Conservation (phyloP, 225 moss, liverwort and hornwort species). For the Ulota crispa region DNA sequence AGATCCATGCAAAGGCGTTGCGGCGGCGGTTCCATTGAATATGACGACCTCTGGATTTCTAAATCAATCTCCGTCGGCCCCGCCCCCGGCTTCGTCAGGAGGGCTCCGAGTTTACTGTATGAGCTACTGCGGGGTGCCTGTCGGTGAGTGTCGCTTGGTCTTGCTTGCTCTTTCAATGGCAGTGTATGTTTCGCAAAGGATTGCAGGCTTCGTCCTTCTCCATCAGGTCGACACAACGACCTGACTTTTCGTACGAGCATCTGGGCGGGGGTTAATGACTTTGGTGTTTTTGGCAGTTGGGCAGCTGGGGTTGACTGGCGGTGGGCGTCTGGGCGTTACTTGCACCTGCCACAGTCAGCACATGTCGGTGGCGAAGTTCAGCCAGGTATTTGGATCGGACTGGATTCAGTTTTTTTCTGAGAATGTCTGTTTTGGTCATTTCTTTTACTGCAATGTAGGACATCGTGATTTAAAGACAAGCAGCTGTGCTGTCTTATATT, state of each 20-base stretch:
- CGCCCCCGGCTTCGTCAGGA: conserved; percentile 41
- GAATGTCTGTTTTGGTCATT: background rate
- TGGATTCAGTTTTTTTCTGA: background rate
- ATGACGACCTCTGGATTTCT: conserved; percentile 28
- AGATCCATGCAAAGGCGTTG: conserved; percentile 30
- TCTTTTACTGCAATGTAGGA: background rate
- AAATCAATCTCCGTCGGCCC: conserved; percentile 30
- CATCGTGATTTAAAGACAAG: background rate
- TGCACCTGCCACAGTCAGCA: conserved; percentile 68
- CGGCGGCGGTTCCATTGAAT: conserved; percentile 28
- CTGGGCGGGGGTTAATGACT: background rate
- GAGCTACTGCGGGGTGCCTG: conserved; percentile 53
- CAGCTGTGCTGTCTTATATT: background rate
- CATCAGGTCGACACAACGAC: background rate
- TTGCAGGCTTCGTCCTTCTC: background rate
- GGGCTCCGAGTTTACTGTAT: conserved; percentile 61
- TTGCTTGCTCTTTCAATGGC: background rate
- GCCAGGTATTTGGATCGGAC: conserved; percentile 50
- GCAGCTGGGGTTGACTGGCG: conserved; percentile 61
- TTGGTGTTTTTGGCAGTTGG: conserved; percentile 59
- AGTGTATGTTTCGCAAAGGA: background rate
- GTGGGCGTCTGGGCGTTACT: conserved; percentile 70
- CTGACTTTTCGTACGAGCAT: background rate
- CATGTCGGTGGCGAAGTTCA: conserved; percentile 78
- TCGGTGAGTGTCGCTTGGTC: conserved; percentile 25